Evolutionary conservation across 202 grass and related monocot species (phyloP).

Genomic region (Digitaria exilis): DNA sequence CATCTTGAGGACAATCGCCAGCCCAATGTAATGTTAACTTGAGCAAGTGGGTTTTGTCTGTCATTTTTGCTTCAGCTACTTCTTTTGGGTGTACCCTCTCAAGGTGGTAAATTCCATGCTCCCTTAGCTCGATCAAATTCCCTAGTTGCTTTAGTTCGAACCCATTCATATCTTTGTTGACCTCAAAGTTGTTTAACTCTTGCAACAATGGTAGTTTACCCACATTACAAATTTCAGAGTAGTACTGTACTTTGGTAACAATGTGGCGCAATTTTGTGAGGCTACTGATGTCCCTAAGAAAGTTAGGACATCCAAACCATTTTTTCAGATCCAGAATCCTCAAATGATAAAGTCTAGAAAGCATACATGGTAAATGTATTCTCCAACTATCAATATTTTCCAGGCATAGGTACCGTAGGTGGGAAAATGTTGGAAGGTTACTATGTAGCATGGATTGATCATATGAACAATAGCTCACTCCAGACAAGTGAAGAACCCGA

Average conservation of each 20-base stretch:
- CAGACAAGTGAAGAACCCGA: background rate
- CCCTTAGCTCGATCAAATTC: background rate
- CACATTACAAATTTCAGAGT: background rate
- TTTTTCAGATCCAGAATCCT: background rate
- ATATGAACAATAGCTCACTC: fast-evolving
- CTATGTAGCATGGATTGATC: background rate
- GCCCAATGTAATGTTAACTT: background rate
- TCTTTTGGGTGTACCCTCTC: background rate
- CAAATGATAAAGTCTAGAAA: constrained; percentile 13
- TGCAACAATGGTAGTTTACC: background rate
- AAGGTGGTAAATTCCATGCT: background rate
- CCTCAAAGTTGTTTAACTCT: background rate
- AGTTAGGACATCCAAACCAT: fast-evolving
- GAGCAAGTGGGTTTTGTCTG: background rate
- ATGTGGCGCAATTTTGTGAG: constrained; percentile 1
- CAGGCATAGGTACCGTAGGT: constrained; percentile 1
- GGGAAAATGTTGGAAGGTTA: background rate
- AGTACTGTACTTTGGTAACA: too few relatives aligned
- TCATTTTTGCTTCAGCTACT: constrained; percentile 10
- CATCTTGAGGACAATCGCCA: fast-evolving
- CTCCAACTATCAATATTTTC: too few relatives aligned
- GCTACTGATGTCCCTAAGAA: background rate
- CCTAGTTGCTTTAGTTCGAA: background rate
- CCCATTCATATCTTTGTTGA: background rate
- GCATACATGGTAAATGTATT: background rate